phyloP scores from a whole-genome alignment of 2,329 filamentous ascomycete species.

The Geosmithia putterillii region DNA sequence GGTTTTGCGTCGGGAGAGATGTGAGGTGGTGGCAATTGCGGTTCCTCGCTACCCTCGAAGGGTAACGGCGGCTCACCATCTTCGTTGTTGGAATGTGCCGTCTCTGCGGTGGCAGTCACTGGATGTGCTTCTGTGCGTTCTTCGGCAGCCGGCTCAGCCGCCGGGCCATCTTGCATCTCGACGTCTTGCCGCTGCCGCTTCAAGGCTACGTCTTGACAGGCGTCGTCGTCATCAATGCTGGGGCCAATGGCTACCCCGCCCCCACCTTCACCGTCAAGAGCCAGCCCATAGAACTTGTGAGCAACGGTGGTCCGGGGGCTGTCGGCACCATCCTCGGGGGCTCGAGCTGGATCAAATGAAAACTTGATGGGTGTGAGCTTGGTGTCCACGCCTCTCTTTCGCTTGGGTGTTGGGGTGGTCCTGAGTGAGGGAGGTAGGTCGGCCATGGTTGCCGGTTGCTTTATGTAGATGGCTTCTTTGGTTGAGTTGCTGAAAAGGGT shows the following conservation, averaged over 20 bases:
- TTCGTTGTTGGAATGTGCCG: background rate
- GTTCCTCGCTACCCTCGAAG: too few relatives aligned
- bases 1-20: background rate
- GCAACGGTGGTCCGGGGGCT: conserved; percentile 42
- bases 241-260: conserved; percentile 3
- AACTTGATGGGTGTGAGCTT: conserved; percentile 25
- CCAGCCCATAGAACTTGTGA: conserved; percentile 38
- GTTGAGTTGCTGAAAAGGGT: background rate
- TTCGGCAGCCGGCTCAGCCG: background rate
- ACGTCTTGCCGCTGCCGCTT: conserved; percentile 25
- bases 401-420: conserved; percentile 24
- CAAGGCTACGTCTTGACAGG: conserved; percentile 14
- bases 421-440: background rate
- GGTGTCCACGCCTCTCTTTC: conserved; percentile 27
- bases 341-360: conserved; percentile 27
- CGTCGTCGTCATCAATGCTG: conserved; percentile 13
- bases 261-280: conserved; percentile 21
- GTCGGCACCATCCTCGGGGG: conserved; percentile 24
- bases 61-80: background rate
- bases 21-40: background rate
- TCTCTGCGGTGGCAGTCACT: background rate
- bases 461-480: background rate
- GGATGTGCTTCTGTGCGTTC: background rate
- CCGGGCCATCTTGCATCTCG: conserved; percentile 13
- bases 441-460: background rate